Percentiles rank a stretch among this genome's conserved stretches.
Conservation (phyloP, 345 rosid genomes). For the Bruguiera sexangula region DNA sequence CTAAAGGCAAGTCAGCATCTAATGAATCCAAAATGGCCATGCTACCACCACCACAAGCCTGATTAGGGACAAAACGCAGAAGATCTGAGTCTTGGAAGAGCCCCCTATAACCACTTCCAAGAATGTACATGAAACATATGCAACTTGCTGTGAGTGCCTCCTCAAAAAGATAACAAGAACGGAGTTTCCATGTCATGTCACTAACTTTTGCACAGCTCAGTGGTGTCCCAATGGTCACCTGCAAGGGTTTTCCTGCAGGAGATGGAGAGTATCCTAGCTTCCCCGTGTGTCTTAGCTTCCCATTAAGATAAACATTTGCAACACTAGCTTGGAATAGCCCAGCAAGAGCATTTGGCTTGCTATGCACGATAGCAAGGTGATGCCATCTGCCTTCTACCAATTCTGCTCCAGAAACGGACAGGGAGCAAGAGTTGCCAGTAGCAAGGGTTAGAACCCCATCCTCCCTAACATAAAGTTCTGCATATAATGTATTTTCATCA, state of each 20-base stretch:
- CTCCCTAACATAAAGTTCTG: slow-evolving; percentile 90
- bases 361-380: slow-evolving; percentile 99
- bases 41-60: slow-evolving; percentile 99
- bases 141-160: slow-evolving; percentile 97
- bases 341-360: slow-evolving; percentile 99
- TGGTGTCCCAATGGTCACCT: slow-evolving; percentile 93
- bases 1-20: slow-evolving; percentile 70
- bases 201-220: slow-evolving; percentile 71
- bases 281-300: slow-evolving; percentile 95
- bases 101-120: slow-evolving; percentile 97
- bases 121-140: slow-evolving; percentile 94
- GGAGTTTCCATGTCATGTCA: slow-evolving; percentile 83
- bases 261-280: slow-evolving; percentile 98
- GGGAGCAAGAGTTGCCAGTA: slow-evolving; percentile 80
- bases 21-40: slow-evolving; percentile 95
- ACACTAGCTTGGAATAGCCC: slow-evolving; percentile 98
- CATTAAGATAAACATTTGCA: slow-evolving; percentile 94
- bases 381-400: slow-evolving; percentile 97
- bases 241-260: slow-evolving; percentile 89
- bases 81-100: slow-evolving; percentile 94
- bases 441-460: slow-evolving; percentile 94
- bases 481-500: slow-evolving; percentile 68
- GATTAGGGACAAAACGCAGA: slow-evolving; percentile 92
- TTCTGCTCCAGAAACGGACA: slow-evolving; percentile 93
- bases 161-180: slow-evolving; percentile 97